Evolutionary conservation across 495 filamentous ascomycete genomes (phyloP).

Genomic region (Xylaria bambusicola): DNA sequence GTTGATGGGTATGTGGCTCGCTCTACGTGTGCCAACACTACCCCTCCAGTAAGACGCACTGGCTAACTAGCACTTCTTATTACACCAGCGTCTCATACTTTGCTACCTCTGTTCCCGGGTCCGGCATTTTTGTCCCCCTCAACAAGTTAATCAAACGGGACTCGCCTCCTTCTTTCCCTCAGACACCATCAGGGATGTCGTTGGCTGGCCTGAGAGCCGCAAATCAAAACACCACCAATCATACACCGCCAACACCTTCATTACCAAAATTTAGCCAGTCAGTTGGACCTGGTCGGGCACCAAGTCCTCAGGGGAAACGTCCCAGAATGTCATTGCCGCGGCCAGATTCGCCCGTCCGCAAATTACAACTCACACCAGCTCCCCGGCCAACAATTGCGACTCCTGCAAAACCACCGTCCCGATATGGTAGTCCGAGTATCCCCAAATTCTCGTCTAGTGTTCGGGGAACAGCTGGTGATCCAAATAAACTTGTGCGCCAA

Average conservation of each 20-base stretch:
- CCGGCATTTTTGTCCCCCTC: slow-evolving; percentile 93
- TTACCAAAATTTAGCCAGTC: slow-evolving; percentile 79
- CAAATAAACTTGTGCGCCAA: slow-evolving; percentile 52
- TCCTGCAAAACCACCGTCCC: slow-evolving; percentile 46
- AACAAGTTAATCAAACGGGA: slow-evolving; percentile 75
- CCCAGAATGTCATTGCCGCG: slow-evolving; percentile 77
- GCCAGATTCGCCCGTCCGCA: slow-evolving; percentile 78
- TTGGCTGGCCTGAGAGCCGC: slow-evolving; percentile 53
- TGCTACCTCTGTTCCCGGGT: slow-evolving; percentile 69
- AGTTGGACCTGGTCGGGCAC: slow-evolving; percentile 73
- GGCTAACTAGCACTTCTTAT: slow-evolving; percentile 17
- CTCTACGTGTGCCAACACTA: no score
- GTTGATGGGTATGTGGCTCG: slow-evolving; percentile 78
- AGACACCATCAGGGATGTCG: slow-evolving; percentile 70
- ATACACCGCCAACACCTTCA: slow-evolving; percentile 66
- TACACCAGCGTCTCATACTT: slow-evolving; percentile 74
- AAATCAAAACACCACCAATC: slow-evolving; percentile 52
- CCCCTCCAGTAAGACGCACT: neutral
- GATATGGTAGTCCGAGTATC: slow-evolving; percentile 68
- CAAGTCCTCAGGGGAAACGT: slow-evolving; percentile 70
- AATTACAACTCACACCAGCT: slow-evolving; percentile 58
- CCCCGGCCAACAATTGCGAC: slow-evolving; percentile 57
- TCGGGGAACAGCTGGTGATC: slow-evolving; percentile 58
- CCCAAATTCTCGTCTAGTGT: slow-evolving; percentile 67
- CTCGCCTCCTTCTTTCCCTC: slow-evolving; percentile 60